Conservation (phyloP, 2,329 filamentous ascomycete genomes). For the Apiospora saccharicola region DNA sequence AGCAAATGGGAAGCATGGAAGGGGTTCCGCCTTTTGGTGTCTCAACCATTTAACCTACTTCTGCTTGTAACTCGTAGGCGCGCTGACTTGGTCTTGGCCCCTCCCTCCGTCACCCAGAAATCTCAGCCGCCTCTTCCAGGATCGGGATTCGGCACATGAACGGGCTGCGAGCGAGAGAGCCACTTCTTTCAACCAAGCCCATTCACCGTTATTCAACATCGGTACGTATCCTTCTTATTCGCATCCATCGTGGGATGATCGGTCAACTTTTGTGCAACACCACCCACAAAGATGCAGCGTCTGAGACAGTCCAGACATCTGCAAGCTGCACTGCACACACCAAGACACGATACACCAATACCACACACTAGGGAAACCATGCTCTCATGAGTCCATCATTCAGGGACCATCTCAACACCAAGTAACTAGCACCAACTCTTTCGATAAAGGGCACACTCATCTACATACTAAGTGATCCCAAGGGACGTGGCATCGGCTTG, state of each 20-base stretch:
- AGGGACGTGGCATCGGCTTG: constrained; percentile 9
- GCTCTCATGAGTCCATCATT: neutral
- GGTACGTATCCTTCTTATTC: neutral
- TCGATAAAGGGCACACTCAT: neutral
- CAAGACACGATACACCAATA: neutral
- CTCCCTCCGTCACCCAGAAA: neutral
- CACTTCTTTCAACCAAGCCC: neutral
- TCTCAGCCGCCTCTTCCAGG: constrained; percentile 14
- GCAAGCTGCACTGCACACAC: neutral
- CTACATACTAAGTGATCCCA: neutral
- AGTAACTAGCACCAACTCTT: neutral
- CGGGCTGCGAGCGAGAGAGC: neutral
- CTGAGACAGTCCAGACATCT: constrained; percentile 8
- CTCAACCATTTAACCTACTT: neutral
- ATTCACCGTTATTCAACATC: neutral
- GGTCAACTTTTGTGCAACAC: neutral
- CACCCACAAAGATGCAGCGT: neutral
- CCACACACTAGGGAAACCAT: too few species aligned
- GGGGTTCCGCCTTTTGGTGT: neutral
- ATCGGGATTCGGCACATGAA: constrained; percentile 14
- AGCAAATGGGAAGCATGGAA: neutral
- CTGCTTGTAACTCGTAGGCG: neutral
- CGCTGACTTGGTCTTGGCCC: constrained; percentile 6
- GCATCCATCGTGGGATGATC: neutral
- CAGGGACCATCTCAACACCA: constrained; percentile 14